A percentile compares a stretch with the other conserved stretches of the same genome.
Conservation (phyloP, 164 flowering plant species). For the Vitis labrusca region DNA sequence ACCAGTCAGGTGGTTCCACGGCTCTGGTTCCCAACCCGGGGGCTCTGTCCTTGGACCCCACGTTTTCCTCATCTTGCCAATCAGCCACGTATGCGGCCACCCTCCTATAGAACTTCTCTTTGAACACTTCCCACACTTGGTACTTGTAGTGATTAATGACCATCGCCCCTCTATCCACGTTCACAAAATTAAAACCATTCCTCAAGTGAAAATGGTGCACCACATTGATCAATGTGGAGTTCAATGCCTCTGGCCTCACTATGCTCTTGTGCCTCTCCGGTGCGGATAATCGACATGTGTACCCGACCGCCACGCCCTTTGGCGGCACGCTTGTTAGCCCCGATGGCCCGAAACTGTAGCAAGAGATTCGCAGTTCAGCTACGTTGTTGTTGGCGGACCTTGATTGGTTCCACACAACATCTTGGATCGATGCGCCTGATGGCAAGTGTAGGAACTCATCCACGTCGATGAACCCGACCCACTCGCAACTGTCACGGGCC, state of each 20-base stretch:
- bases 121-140: slow-evolving; percentile 91
- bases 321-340: slow-evolving; percentile 46
- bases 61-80: slow-evolving; percentile 69
- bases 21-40: slow-evolving; percentile 86
- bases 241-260: slow-evolving; percentile 63
- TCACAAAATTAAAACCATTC: slow-evolving; percentile 33
- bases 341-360: slow-evolving; percentile 86
- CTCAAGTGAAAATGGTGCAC: slow-evolving; percentile 83
- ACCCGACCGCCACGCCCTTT: slow-evolving; percentile 68
- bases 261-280: slow-evolving; percentile 88
- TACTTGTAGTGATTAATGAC: slow-evolving; percentile 87
- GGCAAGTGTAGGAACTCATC: slow-evolving; percentile 75
- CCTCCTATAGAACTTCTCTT: slow-evolving; percentile 73
- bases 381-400: slow-evolving; percentile 6
- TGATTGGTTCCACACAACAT: slow-evolving; percentile 36
- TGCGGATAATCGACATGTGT: slow-evolving; percentile 56
- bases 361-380: slow-evolving; percentile 49
- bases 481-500: slow-evolving; percentile 55
- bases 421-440: slow-evolving; percentile 17
- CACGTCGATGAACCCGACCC: slow-evolving; percentile 89
- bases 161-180: slow-evolving; percentile 33
- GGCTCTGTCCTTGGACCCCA: slow-evolving; percentile 79
- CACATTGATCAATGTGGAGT: slow-evolving; percentile 60
- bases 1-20: slow-evolving; percentile 76
- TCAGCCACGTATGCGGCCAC: slow-evolving; percentile 88